phyloP scores from a whole-genome alignment of 805 yeast species.

The Komagataella populi region DNA sequence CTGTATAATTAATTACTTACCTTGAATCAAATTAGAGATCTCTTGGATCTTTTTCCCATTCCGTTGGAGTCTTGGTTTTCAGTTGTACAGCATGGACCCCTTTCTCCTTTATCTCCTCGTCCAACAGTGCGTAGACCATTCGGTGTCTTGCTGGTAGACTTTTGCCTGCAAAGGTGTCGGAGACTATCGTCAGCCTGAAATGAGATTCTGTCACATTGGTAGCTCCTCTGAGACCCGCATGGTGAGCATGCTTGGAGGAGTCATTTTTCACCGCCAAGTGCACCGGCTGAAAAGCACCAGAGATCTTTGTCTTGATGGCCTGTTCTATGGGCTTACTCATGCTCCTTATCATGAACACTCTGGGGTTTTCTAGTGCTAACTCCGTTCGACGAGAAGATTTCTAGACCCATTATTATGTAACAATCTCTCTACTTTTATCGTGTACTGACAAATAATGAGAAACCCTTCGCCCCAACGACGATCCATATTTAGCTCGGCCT shows the following conservation, averaged over 20 bases:
- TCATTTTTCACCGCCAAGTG: conserved; percentile 54
- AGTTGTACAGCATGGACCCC: conserved; percentile 86
- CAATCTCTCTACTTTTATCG: neutral
- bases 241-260: conserved; percentile 80
- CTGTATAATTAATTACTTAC: neutral
- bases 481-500: neutral
- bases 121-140: conserved; percentile 50
- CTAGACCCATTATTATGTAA: neutral
- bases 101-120: conserved; percentile 54
- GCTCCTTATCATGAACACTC: neutral
- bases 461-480: neutral
- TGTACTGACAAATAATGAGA: neutral
- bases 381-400: neutral
- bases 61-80: conserved; percentile 63
- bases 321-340: conserved; percentile 31
- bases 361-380: neutral
- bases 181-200: conserved; percentile 61
- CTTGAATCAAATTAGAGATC: neutral
- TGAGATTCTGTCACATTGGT: conserved; percentile 68
- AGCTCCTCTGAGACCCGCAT: conserved; percentile 68
- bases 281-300: conserved; percentile 26
- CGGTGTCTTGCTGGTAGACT: conserved; percentile 68
- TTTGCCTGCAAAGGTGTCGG: conserved; percentile 53
- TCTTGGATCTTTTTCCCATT: conserved; percentile 19
- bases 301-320: conserved; percentile 30